Evolutionary conservation across 2,329 filamentous ascomycete genomes (phyloP).

Genomic region (Trichoderma oligosporum): DNA sequence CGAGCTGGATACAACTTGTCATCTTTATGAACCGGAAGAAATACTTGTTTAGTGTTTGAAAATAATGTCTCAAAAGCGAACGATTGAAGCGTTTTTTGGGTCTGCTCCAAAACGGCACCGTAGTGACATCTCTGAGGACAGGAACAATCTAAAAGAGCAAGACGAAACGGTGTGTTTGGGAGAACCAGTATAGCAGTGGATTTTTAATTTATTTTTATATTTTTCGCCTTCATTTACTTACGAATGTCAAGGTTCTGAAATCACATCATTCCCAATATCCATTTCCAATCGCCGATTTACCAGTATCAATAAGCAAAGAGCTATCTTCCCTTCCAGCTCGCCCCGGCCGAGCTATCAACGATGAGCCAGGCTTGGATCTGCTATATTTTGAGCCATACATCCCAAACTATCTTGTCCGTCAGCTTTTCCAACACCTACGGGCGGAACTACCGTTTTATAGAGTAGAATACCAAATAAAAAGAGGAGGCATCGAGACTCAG

Average conservation of each 20-base stretch:
- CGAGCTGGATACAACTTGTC: neutral
- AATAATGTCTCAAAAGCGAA: constrained; percentile 41
- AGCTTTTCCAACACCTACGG: constrained; percentile 68
- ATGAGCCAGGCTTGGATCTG: constrained; percentile 68
- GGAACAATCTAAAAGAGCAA: neutral
- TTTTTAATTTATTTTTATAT: too few relatives aligned
- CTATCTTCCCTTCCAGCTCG: constrained; percentile 47
- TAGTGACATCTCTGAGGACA: constrained; percentile 6
- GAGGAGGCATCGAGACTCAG: constrained; percentile 58
- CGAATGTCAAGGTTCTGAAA: constrained; percentile 23
- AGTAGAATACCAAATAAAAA: constrained; percentile 68
- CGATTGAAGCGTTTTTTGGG: constrained; percentile 65
- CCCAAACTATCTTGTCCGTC: constrained; percentile 49
- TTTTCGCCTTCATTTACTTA: neutral
- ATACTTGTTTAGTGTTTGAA: too few relatives aligned
- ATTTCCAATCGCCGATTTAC: constrained; percentile 46
- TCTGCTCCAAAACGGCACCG: constrained; percentile 27
- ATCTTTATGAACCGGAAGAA: neutral
- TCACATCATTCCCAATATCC: constrained; percentile 48
- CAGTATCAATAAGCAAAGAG: constrained; percentile 36
- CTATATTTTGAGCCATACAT: constrained; percentile 74
- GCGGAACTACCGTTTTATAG: constrained; percentile 71
- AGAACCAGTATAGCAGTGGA: neutral
- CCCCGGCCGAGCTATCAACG: constrained; percentile 54
- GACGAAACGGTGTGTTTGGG: constrained; percentile 7